These are phyloP conservation scores for Chalciporus sp. DNA, from an alignment of 1,284 basidiomycete genomes.

Conservation along the genomic window DNA sequence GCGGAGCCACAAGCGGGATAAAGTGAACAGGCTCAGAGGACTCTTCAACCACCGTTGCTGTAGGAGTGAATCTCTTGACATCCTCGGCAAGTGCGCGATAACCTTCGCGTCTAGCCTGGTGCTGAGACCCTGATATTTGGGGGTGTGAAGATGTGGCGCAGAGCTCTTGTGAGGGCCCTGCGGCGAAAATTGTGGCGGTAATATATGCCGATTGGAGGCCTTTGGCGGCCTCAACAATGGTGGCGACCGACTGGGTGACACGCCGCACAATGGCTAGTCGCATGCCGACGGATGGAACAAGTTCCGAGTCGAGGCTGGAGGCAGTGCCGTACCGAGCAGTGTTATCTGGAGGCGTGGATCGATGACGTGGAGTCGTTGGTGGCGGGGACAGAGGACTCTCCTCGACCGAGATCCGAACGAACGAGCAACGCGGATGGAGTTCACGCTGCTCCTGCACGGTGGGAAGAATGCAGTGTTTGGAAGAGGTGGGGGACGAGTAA, in stretches of 20 bases:
- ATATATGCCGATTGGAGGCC: constrained; percentile 61
- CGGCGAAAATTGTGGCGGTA: constrained; percentile 50
- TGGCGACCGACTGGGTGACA: constrained; percentile 47
- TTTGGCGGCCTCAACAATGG: constrained; percentile 53
- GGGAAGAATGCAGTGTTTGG: constrained; percentile 29
- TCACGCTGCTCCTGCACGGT: constrained; percentile 30
- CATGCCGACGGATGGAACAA: constrained; percentile 10
- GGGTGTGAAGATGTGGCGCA: constrained; percentile 11
- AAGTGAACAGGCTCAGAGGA: constrained; percentile 33
- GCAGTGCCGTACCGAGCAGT: neutral
- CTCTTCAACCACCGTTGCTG: constrained; percentile 8
- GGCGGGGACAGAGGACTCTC: constrained; percentile 28
- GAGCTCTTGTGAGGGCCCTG: constrained; percentile 23
- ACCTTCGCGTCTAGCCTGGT: constrained; percentile 41
- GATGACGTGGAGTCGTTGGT: constrained; percentile 5
- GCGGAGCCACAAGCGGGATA: constrained; percentile 32
- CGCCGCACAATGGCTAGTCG: constrained; percentile 28
- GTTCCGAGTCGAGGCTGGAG: constrained; percentile 1
- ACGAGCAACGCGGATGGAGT: constrained; percentile 26
- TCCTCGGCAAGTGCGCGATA: constrained; percentile 46
- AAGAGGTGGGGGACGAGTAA: constrained; percentile 31
- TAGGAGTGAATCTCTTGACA: constrained; percentile 37
- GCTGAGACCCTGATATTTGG: constrained; percentile 12
- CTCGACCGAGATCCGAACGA: constrained; percentile 32
- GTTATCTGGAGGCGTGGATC: neutral